Evolutionary conservation across 129 eudicot genomes (phyloP).

Genomic region (Heracleum sosnowskyi): DNA sequence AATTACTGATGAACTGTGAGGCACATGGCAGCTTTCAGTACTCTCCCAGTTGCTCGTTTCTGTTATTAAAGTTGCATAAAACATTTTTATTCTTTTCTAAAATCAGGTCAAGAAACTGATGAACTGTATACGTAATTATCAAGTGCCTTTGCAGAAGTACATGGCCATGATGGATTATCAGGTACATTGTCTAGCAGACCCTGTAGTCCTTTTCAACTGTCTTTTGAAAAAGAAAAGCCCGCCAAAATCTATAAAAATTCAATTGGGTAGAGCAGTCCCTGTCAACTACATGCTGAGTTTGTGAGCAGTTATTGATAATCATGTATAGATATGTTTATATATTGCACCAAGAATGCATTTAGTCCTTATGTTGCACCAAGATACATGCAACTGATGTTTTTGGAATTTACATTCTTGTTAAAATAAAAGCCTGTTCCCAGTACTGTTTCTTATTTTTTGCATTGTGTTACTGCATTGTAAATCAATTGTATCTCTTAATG

Average conservation of each 20-base stretch:
- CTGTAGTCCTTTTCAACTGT: not conserved
- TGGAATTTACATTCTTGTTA: not conserved
- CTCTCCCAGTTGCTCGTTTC: slow-evolving; percentile 2
- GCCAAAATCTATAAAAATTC: not conserved
- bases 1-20: not conserved
- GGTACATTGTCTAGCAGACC: slow-evolving; percentile 31
- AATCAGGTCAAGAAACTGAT: slow-evolving; percentile 90
- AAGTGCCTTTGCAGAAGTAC: slow-evolving; percentile 86
- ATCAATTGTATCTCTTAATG: not conserved
- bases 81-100: not conserved
- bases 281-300: not conserved
- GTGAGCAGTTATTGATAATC: not conserved
- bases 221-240: not conserved
- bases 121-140: slow-evolving; percentile 82
- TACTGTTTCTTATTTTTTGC: not conserved
- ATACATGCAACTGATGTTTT: not conserved
- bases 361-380: not conserved
- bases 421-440: not conserved
- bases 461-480: slow-evolving; percentile 10
- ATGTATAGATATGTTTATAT: not conserved
- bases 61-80: not conserved
- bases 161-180: slow-evolving; percentile 99
- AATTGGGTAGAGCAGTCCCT: not conserved
- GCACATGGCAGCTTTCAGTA: not conserved
- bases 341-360: not conserved